Evolutionary conservation across 1,139 yeast genomes (phyloP).

Genomic region (Geotrichum bryndzae): DNA sequence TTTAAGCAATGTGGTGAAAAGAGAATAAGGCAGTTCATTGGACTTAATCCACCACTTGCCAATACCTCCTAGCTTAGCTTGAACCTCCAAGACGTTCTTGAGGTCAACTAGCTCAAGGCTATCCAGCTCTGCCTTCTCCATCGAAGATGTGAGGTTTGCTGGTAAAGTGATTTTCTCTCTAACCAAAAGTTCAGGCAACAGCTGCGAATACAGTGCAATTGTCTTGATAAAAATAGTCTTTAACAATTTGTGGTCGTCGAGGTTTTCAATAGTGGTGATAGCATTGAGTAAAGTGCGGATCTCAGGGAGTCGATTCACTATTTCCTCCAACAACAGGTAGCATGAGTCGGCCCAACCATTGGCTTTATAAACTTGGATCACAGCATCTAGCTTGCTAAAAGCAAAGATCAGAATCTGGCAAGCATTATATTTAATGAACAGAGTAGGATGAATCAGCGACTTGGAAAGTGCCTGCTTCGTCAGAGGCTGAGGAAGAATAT

Average conservation of each 20-base stretch:
- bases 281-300: conserved; percentile 36
- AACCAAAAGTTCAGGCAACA: conserved; percentile 24
- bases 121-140: conserved; percentile 20
- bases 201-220: conserved; percentile 22
- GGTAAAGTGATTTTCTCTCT: conserved; percentile 24
- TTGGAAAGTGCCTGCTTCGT: conserved; percentile 53
- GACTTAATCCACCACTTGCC: conserved; percentile 62
- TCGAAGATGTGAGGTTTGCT: conserved; percentile 17
- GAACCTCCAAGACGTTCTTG: conserved; percentile 31
- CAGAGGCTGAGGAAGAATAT: conserved; percentile 62
- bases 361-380: conserved; percentile 38
- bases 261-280: conserved; percentile 35
- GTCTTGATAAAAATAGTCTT: conserved; percentile 28
- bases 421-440: conserved; percentile 59
- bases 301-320: conserved; percentile 46
- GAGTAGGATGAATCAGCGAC: conserved; percentile 50
- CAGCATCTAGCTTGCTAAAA: conserved; percentile 46
- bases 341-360: conserved; percentile 40
- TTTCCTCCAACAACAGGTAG: conserved; percentile 36
- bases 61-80: conserved; percentile 30
- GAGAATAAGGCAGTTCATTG: conserved; percentile 41
- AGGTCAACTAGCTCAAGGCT: conserved; percentile 32
- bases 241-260: conserved; percentile 36
- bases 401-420: conserved; percentile 53
- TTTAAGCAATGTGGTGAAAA: conserved; percentile 55